Evolutionary conservation across 345 rosid species (phyloP).

Genomic region (Eucalyptus erythrocorys): DNA sequence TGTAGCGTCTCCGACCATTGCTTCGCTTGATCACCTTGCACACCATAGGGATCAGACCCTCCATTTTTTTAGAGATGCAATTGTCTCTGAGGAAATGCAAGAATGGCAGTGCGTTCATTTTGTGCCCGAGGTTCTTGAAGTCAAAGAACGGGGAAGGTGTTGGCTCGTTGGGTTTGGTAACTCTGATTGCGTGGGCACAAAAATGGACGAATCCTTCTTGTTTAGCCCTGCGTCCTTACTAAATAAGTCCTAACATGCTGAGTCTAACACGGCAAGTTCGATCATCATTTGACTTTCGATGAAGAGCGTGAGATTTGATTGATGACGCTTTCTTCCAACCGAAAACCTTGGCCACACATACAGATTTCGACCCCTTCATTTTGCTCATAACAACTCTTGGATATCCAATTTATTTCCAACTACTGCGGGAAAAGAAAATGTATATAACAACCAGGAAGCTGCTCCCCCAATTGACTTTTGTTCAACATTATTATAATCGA

Average conservation of each 20-base stretch:
- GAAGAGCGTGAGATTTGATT: not conserved
- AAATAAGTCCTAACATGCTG: not conserved
- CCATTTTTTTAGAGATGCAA: constrained; percentile 20
- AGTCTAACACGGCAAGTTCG: not conserved
- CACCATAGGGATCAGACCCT: constrained; percentile 70
- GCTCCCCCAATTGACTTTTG: not conserved
- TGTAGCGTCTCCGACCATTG: constrained; percentile 42
- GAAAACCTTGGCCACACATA: not conserved
- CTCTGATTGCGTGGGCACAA: not conserved
- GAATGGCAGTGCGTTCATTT: not conserved
- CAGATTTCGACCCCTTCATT: not conserved
- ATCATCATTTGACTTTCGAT: not conserved
- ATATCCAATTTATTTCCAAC: not conserved
- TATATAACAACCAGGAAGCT: not conserved
- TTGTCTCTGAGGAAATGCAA: not conserved
- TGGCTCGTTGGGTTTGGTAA: not conserved
- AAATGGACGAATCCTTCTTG: not conserved
- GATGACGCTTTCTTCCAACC: not conserved
- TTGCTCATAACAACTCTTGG: not conserved
- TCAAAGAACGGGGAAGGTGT: not conserved
- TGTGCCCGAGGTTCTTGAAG: not conserved
- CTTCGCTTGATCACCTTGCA: constrained; percentile 50
- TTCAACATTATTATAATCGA: not conserved
- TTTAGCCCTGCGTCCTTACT: not conserved
- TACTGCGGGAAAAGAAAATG: not conserved